Evolutionary conservation across 805 yeast genomes (phyloP).

Genomic region (Candida rishiriensis): DNA sequence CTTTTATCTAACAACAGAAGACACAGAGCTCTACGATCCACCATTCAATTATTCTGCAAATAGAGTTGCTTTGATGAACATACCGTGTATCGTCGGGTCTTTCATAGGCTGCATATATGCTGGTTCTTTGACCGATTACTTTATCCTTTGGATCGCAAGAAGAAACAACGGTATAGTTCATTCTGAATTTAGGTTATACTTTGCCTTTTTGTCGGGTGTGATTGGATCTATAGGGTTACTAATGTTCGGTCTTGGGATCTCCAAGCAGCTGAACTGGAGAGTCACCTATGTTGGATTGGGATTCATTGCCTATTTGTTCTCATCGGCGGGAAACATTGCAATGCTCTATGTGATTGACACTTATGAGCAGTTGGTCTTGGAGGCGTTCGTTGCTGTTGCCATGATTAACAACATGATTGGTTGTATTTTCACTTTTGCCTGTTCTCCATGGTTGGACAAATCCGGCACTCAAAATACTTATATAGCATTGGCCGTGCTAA

Average conservation of each 20-base stretch:
- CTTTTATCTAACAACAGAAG: conserved; percentile 70
- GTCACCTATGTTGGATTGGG: conserved; percentile 58
- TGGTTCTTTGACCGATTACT: conserved; percentile 57
- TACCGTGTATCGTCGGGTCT: conserved; percentile 67
- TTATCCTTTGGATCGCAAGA: conserved; percentile 62
- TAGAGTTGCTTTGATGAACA: conserved; percentile 71
- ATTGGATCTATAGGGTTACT: conserved; percentile 57
- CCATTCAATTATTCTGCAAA: conserved; percentile 63
- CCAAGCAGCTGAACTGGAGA: conserved; percentile 45
- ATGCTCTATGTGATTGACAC: conserved; percentile 64
- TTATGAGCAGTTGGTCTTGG: conserved; percentile 61
- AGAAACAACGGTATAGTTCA: conserved; percentile 56
- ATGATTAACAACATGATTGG: conserved; percentile 61
- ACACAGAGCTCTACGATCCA: conserved; percentile 51
- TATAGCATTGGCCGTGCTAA: conserved; percentile 56
- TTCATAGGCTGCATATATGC: conserved; percentile 62
- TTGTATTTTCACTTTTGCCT: conserved; percentile 61
- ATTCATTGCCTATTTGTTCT: conserved; percentile 62
- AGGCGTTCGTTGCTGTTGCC: conserved; percentile 61
- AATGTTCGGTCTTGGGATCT: conserved; percentile 64
- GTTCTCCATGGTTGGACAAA: conserved; percentile 56
- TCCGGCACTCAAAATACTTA: conserved; percentile 57
- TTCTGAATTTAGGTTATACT: conserved; percentile 59
- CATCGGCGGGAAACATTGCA: conserved; percentile 64
- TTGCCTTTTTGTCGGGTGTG: conserved; percentile 52